Evolutionary conservation across 306 rosid species (phyloP), one percentile per base, ranked within the genome.

Genomic region (Potentilla sterilis): DNA sequence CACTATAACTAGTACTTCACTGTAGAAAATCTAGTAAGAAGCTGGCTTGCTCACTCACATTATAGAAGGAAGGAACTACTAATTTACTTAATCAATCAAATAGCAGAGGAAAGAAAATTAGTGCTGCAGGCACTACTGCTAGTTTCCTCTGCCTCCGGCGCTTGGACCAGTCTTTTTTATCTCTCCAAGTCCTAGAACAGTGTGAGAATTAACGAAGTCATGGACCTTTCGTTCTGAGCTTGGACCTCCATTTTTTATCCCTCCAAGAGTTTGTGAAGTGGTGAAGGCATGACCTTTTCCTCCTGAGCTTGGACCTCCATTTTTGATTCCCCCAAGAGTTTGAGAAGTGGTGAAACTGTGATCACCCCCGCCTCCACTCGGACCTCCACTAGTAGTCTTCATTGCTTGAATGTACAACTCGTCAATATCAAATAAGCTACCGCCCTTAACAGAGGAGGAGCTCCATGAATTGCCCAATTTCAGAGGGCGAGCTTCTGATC

Each of bases 271-370:
- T 62, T 75, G 75, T 11, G 70, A 67, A 58, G 63, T 69, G 18
- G 70, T 51, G 82, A 46, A 58, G 4, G 52, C 75, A 38, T 77
- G 82, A 49, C 62, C 86, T 19, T 37, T 13, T 48, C 44, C 81
- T 0, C 86, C 72, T 2, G 83, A 4, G 78, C 81, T 61, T n/a
- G 86, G 86, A 59, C 89, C 86, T 0, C 81, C 81, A 49, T 49
- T 11, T 38, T 38, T 80, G 12, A 73, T 81, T 42, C 61, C 86
- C 68, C 77, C 75, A 6, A 74, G 78, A 57, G 66, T 77, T 62
- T 77, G 78, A 16, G 74, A 71, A 58, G 54, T 64, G 19, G 70
- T 61, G 82, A 40, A 58, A 2, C 52, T 65, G 42, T 77, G 82
- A 66, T n/a, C n/a, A n/a, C n/a, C 67, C 86, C 78, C 84, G 40